Percentiles rank a stretch among this genome's conserved stretches.
Evolutionary conservation across 2,329 filamentous ascomycete genomes (phyloP).

Genomic region (Metarhizium album): DNA sequence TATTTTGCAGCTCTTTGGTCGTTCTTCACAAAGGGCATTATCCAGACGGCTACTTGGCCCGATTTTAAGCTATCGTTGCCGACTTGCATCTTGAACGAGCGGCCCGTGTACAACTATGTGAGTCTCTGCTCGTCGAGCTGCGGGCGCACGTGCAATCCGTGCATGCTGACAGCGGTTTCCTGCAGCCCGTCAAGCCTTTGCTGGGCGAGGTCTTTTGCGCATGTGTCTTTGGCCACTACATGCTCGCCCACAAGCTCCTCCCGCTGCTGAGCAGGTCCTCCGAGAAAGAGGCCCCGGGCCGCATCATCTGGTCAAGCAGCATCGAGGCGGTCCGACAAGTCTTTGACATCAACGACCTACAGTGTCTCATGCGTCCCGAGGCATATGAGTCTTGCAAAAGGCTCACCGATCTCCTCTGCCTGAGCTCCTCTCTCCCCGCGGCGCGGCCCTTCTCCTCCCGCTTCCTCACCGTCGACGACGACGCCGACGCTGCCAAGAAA

Average conservation of each 20-base stretch:
- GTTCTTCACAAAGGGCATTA: slow-evolving; percentile 46
- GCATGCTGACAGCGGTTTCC: background rate
- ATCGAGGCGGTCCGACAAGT: slow-evolving; percentile 51
- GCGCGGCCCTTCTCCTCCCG: slow-evolving; percentile 43
- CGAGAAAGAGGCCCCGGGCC: slow-evolving; percentile 36
- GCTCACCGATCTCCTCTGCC: slow-evolving; percentile 70
- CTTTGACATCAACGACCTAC: slow-evolving; percentile 62
- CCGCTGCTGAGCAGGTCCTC: slow-evolving; percentile 53
- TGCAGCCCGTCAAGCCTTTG: slow-evolving; percentile 41
- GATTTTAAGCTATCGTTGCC: slow-evolving; percentile 57
- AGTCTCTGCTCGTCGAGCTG: slow-evolving; percentile 1
- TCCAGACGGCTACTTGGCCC: slow-evolving; percentile 66
- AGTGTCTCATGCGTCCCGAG: slow-evolving; percentile 49
- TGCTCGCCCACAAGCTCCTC: slow-evolving; percentile 71
- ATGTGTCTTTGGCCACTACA: slow-evolving; percentile 92
- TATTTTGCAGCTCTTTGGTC: slow-evolving; percentile 49
- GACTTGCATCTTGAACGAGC: slow-evolving; percentile 32
- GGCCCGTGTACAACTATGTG: slow-evolving; percentile 24
- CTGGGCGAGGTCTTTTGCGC: slow-evolving; percentile 80
- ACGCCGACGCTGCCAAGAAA: slow-evolving; percentile 7
- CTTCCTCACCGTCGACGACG: slow-evolving; percentile 37
- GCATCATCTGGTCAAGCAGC: slow-evolving; percentile 81
- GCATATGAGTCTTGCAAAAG: slow-evolving; percentile 86
- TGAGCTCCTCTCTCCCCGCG: slow-evolving; percentile 60
- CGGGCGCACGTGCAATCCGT: background rate